Evolutionary conservation across 2,329 filamentous ascomycete genomes (phyloP).

Genomic region (Fusarium decemcellulare): DNA sequence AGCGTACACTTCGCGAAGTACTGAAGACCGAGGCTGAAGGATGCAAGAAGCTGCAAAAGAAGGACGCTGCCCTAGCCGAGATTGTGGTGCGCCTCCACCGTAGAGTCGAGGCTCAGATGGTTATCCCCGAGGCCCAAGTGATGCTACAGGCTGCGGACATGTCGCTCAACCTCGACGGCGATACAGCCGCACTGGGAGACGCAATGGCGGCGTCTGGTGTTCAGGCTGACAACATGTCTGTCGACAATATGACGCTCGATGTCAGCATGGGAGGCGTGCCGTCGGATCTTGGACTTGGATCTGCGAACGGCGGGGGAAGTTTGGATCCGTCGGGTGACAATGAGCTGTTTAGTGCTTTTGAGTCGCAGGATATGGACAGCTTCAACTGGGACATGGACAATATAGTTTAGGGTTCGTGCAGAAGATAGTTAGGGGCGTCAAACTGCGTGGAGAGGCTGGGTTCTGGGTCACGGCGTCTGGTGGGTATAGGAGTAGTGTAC

Average conservation of each 20-base stretch:
- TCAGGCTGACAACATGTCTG: constrained; percentile 56
- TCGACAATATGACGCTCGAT: constrained; percentile 62
- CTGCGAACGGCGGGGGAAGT: constrained; percentile 51
- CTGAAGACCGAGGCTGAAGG: constrained; percentile 71
- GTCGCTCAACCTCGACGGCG: constrained; percentile 56
- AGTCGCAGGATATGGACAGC: constrained; percentile 56
- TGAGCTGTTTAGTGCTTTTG: constrained; percentile 56
- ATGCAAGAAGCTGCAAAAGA: constrained; percentile 68
- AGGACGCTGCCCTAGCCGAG: constrained; percentile 72
- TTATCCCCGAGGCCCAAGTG: constrained; percentile 55
- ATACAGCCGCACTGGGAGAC: constrained; percentile 56
- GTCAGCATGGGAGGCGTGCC: constrained; percentile 58
- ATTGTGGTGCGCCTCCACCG: constrained; percentile 74
- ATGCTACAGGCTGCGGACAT: constrained; percentile 61
- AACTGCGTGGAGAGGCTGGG: not conserved
- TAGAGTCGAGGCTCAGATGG: constrained; percentile 76
- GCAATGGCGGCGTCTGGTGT: constrained; percentile 60
- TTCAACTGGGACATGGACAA: constrained; percentile 32
- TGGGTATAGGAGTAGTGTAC: constrained; percentile 7
- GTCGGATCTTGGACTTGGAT: constrained; percentile 56
- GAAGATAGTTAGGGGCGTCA: not conserved
- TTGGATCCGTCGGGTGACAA: constrained; percentile 54
- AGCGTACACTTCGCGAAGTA: constrained; percentile 71
- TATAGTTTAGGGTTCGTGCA: no score
- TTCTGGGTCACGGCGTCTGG: not conserved